phyloP scores from a whole-genome alignment of 2,329 filamentous ascomycete genomes.

The Scedosporium boydii region DNA sequence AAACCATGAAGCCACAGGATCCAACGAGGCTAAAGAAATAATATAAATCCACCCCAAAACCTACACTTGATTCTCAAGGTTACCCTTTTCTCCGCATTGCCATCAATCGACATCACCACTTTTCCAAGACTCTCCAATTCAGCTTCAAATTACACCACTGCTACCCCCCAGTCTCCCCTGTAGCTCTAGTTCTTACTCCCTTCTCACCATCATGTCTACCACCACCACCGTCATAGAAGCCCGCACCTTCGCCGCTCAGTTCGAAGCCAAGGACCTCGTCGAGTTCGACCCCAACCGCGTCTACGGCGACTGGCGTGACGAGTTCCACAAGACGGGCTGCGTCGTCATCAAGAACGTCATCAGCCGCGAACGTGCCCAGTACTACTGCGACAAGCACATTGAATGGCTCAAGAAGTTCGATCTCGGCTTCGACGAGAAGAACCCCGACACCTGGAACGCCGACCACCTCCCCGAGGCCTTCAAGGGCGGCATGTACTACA shows the following conservation, averaged over 20 bases:
- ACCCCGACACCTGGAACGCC: slow-evolving; percentile 28
- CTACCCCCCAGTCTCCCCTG: neutral
- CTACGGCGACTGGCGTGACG: slow-evolving; percentile 32
- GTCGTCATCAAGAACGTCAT: slow-evolving; percentile 30
- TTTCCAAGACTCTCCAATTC: no score
- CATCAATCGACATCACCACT: no score
- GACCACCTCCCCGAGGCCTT: slow-evolving; percentile 31
- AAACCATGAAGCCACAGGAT: no score
- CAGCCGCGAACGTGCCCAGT: slow-evolving; percentile 23
- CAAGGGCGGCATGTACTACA: slow-evolving; percentile 34
- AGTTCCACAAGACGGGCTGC: slow-evolving; percentile 30
- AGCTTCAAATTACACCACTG: no score
- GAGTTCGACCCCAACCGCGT: slow-evolving; percentile 10
- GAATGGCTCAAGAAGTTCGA: slow-evolving; percentile 32
- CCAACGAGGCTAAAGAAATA: no score
- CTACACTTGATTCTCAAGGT: no score
- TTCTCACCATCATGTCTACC: neutral
- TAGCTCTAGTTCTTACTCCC: neutral
- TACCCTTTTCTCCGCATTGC: no score
- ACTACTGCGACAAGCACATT: slow-evolving; percentile 28
- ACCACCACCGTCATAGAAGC: slow-evolving; percentile 10
- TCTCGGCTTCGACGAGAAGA: slow-evolving; percentile 23
- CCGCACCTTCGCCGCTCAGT: slow-evolving; percentile 12
- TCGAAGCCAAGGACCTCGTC: slow-evolving; percentile 16
- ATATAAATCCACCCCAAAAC: no score